Base-by-base conservation (phyloP, 495 filamentous ascomycete species). In the Trichodelitschia bisporula region DNA sequence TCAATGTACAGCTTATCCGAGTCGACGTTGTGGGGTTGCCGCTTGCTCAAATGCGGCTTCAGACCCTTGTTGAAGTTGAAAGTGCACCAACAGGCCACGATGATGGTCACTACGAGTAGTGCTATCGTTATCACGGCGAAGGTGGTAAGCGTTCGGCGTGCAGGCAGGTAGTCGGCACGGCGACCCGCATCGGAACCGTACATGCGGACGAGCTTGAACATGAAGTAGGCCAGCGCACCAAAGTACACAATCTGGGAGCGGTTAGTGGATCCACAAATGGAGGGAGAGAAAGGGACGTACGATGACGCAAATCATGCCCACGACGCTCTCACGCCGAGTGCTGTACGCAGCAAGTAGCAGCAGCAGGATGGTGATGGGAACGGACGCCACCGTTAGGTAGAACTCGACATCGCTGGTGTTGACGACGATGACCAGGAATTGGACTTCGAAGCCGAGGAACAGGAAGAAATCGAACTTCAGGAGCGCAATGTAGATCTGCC, bases 401-500 rank as follows among this genome's bases (percentile, higher is more conserved):
- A 89, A 78, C 48, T 97, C 86, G 43, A 61, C 51, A 40, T 73
- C 60, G 18, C 57, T 57, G 18, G 60, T 64, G 37, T 64, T 54
- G 20, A 64, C 69, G 23, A 95, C 82, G 33, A 97, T 71, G 37
- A 95, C 86, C 18, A 97, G 58, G 53, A 97, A 95, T 46, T 97
- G 86, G 21, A 97, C 73, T 4, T 83, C 93, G 45, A 97, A 97
- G 10, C 82, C 86, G 30, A 97, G 67, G 64, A 97, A 97, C 62
- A 97, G 92, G 65, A 97, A 97, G 51, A 97, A 95, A 55, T 97
- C 86, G 50, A 97, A 97, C 51, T 97, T 97, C 31, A 97, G 62
- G 6, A 95, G 65, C 20, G 89, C 77, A 43, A 97, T 93, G 54
- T 92, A 97, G 44, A 97, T 82, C 83, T 95, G 38, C 15, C n/a